Evolutionary conservation across 345 rosid species (phyloP).

Genomic region (Syzygium aqueum): DNA sequence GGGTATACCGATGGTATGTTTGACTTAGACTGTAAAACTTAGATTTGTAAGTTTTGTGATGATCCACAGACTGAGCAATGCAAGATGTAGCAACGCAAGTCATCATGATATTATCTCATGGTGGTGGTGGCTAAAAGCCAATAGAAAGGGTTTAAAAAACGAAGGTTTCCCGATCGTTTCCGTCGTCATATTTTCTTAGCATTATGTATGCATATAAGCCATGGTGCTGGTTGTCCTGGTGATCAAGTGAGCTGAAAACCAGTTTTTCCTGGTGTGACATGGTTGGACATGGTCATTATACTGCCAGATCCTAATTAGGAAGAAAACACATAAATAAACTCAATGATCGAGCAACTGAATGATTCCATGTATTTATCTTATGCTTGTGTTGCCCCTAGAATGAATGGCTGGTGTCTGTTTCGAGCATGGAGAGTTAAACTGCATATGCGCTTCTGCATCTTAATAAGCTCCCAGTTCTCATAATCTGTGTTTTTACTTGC

Average conservation of each 20-base stretch:
- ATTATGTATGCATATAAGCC: not conserved
- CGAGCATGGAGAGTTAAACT: not conserved
- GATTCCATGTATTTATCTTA: not conserved
- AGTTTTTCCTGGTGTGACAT: not conserved
- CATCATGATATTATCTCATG: not conserved
- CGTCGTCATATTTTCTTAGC: not conserved
- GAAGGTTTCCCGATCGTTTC: not conserved
- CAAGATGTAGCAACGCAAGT: not conserved
- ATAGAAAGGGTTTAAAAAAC: not conserved
- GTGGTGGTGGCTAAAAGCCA: not conserved
- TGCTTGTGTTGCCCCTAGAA: not conserved
- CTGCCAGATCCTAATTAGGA: not conserved
- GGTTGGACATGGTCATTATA: not conserved
- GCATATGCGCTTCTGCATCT: not conserved
- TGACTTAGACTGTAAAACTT: not conserved
- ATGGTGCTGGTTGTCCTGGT: not conserved
- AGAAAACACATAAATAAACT: not conserved
- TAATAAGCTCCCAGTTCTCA: not conserved
- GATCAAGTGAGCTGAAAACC: not conserved
- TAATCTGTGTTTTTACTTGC: slow-evolving; percentile 1
- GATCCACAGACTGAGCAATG: not conserved
- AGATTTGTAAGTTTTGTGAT: not conserved
- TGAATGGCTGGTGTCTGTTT: not conserved
- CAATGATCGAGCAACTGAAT: not conserved
- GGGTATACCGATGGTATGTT: slow-evolving; percentile 52